phyloP scores from a whole-genome alignment of 805 yeast genomes.

The Lachancea thermotolerans region DNA sequence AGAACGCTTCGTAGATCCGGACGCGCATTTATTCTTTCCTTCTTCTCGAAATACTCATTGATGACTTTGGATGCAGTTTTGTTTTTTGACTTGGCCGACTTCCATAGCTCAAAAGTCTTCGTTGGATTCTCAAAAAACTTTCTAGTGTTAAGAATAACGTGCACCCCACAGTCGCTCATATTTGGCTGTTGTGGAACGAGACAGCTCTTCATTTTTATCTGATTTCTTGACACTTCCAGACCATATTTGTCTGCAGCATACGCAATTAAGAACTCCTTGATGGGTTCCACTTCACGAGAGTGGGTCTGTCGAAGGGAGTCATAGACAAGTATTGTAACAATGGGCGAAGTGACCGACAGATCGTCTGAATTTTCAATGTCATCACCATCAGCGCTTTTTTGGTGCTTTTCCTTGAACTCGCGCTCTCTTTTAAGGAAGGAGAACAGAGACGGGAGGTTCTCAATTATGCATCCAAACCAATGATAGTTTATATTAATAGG shows the following conservation, averaged over 20 bases:
- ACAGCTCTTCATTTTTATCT: conserved; percentile 43
- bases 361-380: conserved; percentile 12
- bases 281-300: conserved; percentile 48
- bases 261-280: conserved; percentile 52
- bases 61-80: conserved; percentile 14
- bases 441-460: conserved; percentile 37
- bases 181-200: conserved; percentile 79
- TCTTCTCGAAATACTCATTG: conserved; percentile 26
- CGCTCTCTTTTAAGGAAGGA: conserved; percentile 10
- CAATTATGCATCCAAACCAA: conserved; percentile 81
- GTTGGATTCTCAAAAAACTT: conserved; percentile 47
- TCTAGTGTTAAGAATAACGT: conserved; percentile 67
- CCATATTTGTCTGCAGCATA: conserved; percentile 63
- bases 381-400: background rate
- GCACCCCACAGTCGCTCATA: conserved; percentile 92
- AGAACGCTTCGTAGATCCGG: conserved; percentile 21
- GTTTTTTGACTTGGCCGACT: conserved; percentile 17
- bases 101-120: conserved; percentile 47
- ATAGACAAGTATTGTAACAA: conserved; percentile 42
- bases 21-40: conserved; percentile 22
- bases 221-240: conserved; percentile 39
- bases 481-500: conserved; percentile 80
- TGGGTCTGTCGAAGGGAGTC: conserved; percentile 64
- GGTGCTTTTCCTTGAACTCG: conserved; percentile 5
- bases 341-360: conserved; percentile 13